Evolutionary conservation across 2,329 filamentous ascomycete genomes (phyloP).

Genomic region (Trichoderma sp.): DNA sequence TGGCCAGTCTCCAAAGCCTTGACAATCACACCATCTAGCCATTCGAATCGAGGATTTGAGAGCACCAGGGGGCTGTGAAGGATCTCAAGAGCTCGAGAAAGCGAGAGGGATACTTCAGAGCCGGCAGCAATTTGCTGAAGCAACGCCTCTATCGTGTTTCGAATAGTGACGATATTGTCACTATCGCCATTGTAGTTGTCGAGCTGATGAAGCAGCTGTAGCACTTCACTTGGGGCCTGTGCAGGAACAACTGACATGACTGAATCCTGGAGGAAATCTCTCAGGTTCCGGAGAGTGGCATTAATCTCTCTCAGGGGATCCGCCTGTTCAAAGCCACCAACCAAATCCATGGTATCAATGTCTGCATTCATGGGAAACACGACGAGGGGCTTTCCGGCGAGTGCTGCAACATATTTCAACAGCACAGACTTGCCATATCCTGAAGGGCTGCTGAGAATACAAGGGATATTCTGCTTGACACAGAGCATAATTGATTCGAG

Average conservation of each 20-base stretch:
- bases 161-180: slow-evolving; percentile 39
- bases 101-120: slow-evolving; percentile 46
- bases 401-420: slow-evolving; percentile 75
- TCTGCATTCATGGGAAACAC: slow-evolving; percentile 91
- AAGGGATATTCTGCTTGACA: slow-evolving; percentile 81
- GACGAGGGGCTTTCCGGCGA: slow-evolving; percentile 71
- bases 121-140: slow-evolving; percentile 42
- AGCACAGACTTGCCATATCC: slow-evolving; percentile 85
- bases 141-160: slow-evolving; percentile 40
- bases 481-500: slow-evolving; percentile 87
- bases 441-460: slow-evolving; percentile 81
- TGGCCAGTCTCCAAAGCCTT: slow-evolving; percentile 81
- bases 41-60: slow-evolving; percentile 82
- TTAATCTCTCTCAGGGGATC: slow-evolving; percentile 75
- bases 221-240: slow-evolving; percentile 44
- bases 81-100: slow-evolving; percentile 49
- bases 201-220: slow-evolving; percentile 53
- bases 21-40: slow-evolving; percentile 91
- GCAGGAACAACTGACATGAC: slow-evolving; percentile 49
- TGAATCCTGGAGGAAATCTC: slow-evolving; percentile 50
- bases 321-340: slow-evolving; percentile 94
- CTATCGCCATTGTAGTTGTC: slow-evolving; percentile 41
- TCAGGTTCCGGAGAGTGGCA: slow-evolving; percentile 49
- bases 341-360: slow-evolving; percentile 93
- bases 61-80: slow-evolving; percentile 55